Evolutionary conservation across 805 yeast genomes (phyloP).

Genomic region (Cyberlindnera mississippiensis): DNA sequence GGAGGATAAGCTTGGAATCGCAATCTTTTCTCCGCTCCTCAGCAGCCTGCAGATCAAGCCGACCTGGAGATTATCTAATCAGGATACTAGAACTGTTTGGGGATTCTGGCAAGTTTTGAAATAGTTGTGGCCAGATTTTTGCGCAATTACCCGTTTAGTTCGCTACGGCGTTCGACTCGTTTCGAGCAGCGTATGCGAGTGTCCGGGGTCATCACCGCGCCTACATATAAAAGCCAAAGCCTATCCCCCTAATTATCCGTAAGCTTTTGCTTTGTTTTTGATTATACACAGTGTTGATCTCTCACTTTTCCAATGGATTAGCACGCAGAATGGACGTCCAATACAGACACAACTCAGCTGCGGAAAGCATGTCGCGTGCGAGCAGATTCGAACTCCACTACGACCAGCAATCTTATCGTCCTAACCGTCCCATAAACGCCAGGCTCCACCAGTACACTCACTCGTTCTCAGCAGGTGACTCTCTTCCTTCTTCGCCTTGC

Average conservation of each 20-base stretch:
- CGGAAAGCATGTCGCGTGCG: conserved; percentile 6
- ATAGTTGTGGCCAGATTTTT: too few species aligned
- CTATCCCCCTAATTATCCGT: background rate
- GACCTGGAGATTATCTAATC: too few species aligned
- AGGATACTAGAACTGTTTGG: too few species aligned
- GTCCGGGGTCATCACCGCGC: too few species aligned
- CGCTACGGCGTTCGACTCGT: too few species aligned
- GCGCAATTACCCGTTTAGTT: too few species aligned
- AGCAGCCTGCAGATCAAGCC: too few species aligned
- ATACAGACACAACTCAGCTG: conserved; percentile 12
- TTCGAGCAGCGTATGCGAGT: too few species aligned
- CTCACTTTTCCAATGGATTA: too few species aligned
- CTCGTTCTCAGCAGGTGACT: background rate
- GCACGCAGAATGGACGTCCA: conserved; percentile 4
- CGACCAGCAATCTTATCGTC: conserved; percentile 12
- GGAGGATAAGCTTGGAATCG: too few species aligned
- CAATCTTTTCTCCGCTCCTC: too few species aligned
- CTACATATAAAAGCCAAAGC: background rate
- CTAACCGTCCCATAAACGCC: conserved; percentile 17
- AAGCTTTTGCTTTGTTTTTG: background rate
- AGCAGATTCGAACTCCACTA: conserved; percentile 16
- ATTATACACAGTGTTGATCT: background rate
- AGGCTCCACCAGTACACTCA: conserved; percentile 10
- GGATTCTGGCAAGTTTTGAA: too few species aligned
- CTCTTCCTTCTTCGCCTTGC: background rate